Percentiles rank a stretch among this genome's conserved stretches.
Conservation (phyloP, 2,329 filamentous ascomycete species). For the Colletotrichum simmondsii region DNA sequence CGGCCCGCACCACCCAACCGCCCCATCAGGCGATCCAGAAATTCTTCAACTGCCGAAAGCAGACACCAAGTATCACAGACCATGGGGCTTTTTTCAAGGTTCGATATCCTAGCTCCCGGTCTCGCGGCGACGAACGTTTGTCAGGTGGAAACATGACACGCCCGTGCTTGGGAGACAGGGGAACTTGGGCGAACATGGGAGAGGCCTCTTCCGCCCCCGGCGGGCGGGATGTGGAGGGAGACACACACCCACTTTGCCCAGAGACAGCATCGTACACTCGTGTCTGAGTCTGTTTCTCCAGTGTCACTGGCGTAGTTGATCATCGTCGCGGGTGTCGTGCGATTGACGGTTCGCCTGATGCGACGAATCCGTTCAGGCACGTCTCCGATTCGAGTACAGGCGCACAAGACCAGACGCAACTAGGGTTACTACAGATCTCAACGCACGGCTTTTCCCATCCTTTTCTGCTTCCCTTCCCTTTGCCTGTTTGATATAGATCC, state of each 20-base stretch:
- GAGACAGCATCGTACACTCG: neutral
- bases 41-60: slow-evolving; percentile 11
- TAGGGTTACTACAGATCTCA: neutral
- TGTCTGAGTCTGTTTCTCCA: neutral
- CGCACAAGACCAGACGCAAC: neutral
- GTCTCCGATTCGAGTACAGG: slow-evolving; percentile 8
- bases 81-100: neutral
- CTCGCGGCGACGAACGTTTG: slow-evolving; percentile 25
- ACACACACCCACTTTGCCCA: neutral
- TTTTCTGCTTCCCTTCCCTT: neutral
- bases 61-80: neutral
- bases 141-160: slow-evolving; percentile 26
- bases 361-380: neutral
- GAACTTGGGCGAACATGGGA: neutral
- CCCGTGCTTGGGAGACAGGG: neutral
- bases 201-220: neutral
- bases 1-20: neutral
- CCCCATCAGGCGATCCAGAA: neutral
- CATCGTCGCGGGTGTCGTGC: neutral
- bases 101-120: slow-evolving; percentile 7
- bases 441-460: neutral
- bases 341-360: slow-evolving; percentile 8
- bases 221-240: slow-evolving; percentile 13
- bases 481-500: neutral
- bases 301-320: neutral